phyloP scores from a whole-genome alignment of 352 stramenopile genomes.

The Globisporangium camurandrum region DNA sequence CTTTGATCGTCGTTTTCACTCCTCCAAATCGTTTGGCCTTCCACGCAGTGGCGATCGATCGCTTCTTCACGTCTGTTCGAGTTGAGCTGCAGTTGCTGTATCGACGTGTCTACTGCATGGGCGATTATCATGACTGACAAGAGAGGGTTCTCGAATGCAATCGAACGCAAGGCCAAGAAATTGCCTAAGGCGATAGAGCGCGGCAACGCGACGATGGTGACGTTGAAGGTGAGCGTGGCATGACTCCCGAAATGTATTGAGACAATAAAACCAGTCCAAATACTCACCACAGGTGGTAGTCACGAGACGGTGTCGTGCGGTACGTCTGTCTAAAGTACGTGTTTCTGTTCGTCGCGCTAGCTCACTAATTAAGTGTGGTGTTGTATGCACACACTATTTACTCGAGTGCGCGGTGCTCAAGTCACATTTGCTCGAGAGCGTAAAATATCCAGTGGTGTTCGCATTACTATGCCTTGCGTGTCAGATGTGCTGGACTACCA shows the following conservation, averaged over 20 bases:
- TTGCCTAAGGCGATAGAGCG: neutral
- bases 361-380: too few species aligned
- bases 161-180: neutral
- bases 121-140: neutral
- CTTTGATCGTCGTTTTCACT: too few species aligned
- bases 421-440: neutral
- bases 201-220: neutral
- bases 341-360: too few species aligned
- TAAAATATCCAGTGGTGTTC: too few species aligned
- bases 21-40: too few species aligned
- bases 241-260: neutral
- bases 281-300: neutral
- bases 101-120: neutral
- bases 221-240: neutral
- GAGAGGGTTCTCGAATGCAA: neutral
- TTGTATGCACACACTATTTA: too few species aligned
- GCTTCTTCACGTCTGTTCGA: neutral
- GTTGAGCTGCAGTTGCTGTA: neutral
- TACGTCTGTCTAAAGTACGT: neutral
- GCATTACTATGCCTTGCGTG: too few species aligned
- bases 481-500: too few species aligned
- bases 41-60: neutral
- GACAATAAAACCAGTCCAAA: neutral
- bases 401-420: neutral
- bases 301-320: neutral